A percentile compares a stretch with the other conserved stretches of the same genome.
phyloP scores from a whole-genome alignment of 495 filamentous ascomycete species.

The Aspergillus biplanus region DNA sequence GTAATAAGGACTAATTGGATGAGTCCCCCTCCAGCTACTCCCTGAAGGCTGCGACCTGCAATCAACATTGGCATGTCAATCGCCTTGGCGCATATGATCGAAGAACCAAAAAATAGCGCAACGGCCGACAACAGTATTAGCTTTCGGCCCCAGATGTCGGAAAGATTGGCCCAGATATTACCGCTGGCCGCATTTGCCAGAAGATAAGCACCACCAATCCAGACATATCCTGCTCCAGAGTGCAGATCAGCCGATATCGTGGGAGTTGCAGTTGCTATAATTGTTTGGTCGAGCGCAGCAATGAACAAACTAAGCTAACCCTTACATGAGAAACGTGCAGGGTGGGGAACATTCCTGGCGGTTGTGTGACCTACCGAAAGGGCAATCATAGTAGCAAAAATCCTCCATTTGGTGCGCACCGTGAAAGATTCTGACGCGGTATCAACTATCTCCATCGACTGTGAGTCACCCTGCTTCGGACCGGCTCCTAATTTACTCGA shows the following conservation, averaged over 20 bases:
- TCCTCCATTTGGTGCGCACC: constrained; percentile 27
- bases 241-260: constrained; percentile 60
- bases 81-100: constrained; percentile 52
- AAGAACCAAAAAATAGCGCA: constrained; percentile 45
- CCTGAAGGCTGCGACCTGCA: constrained; percentile 57
- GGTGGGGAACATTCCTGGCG: neutral
- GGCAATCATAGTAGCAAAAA: constrained; percentile 32
- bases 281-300: constrained; percentile 65
- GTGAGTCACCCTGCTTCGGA: constrained; percentile 2
- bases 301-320: constrained; percentile 54
- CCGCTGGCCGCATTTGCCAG: constrained; percentile 56
- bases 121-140: constrained; percentile 53
- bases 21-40: constrained; percentile 57
- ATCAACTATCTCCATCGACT: neutral
- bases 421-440: neutral
- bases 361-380: constrained; percentile 30
- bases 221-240: constrained; percentile 62
- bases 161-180: constrained; percentile 60
- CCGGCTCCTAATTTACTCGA: constrained; percentile 1
- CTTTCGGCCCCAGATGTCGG: constrained; percentile 66
- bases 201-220: constrained; percentile 70
- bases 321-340: constrained; percentile 10
- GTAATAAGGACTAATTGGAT: constrained; percentile 56
- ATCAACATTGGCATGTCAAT: constrained; percentile 58
- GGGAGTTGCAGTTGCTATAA: constrained; percentile 64